Conservation (phyloP, 495 filamentous ascomycete species). For the Penicillium robsamsonii region DNA sequence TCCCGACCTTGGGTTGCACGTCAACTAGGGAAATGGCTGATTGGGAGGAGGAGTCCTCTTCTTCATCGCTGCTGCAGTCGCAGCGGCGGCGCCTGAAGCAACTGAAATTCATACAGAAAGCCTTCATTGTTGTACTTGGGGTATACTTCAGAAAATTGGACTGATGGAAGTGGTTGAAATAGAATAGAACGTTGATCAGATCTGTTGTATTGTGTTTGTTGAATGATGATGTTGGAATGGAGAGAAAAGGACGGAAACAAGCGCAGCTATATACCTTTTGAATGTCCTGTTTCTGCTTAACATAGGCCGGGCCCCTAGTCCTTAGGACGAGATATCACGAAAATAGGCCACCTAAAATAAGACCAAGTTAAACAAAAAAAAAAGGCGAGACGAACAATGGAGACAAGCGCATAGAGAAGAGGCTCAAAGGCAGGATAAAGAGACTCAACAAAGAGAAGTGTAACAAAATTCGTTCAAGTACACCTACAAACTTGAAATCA, state of each 20-base stretch:
- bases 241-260: neutral
- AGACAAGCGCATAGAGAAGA: neutral
- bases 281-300: neutral
- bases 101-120: too few relatives aligned
- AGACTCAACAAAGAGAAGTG: neutral
- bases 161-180: neutral
- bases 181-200: neutral
- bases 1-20: too few relatives aligned
- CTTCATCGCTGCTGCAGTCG: too few relatives aligned
- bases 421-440: neutral
- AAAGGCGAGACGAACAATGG: neutral
- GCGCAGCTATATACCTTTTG: neutral
- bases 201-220: neutral
- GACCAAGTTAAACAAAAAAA: neutral
- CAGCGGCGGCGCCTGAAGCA: too few relatives aligned
- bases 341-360: neutral
- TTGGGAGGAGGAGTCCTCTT: too few relatives aligned
- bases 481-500: neutral
- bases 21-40: too few relatives aligned
- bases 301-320: neutral
- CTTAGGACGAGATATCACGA: neutral
- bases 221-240: neutral
- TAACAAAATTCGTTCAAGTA: neutral
- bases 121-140: neutral
- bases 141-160: neutral